Conservation (phyloP, 1,284 basidiomycete genomes). For the Pseudozyma flocculosa region DNA sequence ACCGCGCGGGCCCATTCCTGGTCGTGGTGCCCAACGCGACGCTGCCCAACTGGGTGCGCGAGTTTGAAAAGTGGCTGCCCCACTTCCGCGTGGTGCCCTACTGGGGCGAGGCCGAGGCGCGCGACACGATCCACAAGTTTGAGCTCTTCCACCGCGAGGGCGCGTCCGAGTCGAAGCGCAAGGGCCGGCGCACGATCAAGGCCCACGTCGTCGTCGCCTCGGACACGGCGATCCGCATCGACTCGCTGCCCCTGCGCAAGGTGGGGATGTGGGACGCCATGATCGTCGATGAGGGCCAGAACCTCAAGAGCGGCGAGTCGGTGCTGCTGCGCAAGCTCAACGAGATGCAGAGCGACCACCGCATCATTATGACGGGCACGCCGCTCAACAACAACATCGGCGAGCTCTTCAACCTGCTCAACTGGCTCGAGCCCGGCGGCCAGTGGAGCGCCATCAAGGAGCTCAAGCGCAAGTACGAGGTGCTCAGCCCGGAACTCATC, state of each 20-base stretch:
- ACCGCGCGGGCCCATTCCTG: conserved; percentile 71
- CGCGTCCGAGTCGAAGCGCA: conserved; percentile 45
- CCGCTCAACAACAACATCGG: conserved; percentile 95
- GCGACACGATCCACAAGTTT: conserved; percentile 76
- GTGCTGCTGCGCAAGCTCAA: conserved; percentile 80
- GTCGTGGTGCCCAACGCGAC: conserved; percentile 94
- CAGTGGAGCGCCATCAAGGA: conserved; percentile 36
- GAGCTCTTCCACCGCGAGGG: conserved; percentile 71
- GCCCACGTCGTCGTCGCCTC: conserved; percentile 44
- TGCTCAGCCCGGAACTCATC: conserved; percentile 46
- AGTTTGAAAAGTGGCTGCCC: conserved; percentile 86
- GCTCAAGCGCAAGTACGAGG: conserved; percentile 33
- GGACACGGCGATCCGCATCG: conserved; percentile 21
- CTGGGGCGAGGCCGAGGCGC: conserved; percentile 67
- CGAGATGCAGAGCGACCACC: conserved; percentile 75
- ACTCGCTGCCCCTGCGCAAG: conserved; percentile 63
- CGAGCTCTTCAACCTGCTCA: conserved; percentile 62
- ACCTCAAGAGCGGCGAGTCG: conserved; percentile 65
- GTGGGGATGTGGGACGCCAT: conserved; percentile 88
- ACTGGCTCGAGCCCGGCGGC: conserved; percentile 36
- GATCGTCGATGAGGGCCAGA: conserved; percentile 89
- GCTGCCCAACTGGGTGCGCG: conserved; percentile 75
- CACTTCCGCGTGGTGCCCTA: conserved; percentile 72
- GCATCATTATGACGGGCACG: conserved; percentile 89
- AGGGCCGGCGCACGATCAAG: conserved; percentile 14